Conservation (phyloP, 1,284 basidiomycete species). For the Retiboletus fuscus region DNA sequence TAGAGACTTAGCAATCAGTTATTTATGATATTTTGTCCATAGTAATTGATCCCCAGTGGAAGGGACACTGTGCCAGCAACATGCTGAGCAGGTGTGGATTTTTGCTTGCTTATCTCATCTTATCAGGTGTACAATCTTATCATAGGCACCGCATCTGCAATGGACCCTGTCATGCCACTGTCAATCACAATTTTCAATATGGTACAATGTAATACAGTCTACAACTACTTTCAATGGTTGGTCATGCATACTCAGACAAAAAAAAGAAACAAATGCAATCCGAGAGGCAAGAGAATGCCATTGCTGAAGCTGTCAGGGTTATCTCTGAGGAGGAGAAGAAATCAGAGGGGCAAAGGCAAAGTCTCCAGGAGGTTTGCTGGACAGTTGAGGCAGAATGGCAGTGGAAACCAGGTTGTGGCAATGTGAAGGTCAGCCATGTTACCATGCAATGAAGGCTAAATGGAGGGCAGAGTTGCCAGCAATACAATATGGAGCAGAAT, state of each 20-base stretch:
- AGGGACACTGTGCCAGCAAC: conserved; percentile 1
- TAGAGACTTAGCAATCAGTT: neutral
- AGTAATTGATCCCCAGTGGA: neutral
- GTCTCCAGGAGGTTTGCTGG: neutral
- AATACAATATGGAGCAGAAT: conserved; percentile 8
- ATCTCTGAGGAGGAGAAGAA: neutral
- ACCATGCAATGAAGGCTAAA: neutral
- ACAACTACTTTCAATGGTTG: no score
- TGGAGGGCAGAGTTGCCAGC: neutral
- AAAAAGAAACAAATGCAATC: no score
- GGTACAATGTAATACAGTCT: no score
- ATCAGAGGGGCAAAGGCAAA: no score
- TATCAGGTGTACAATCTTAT: no score
- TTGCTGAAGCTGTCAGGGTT: neutral
- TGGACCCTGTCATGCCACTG: no score
- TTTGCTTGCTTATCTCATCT: neutral
- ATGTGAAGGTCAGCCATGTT: neutral
- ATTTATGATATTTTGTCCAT: neutral
- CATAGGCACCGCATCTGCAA: no score
- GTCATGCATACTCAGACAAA: no score
- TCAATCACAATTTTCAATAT: neutral
- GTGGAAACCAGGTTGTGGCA: neutral
- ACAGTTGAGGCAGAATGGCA: conserved; percentile 6
- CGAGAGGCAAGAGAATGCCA: no score
- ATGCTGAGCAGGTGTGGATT: neutral